Conservation (phyloP, 345 rosid genomes). For the Sisymbrium irio region DNA sequence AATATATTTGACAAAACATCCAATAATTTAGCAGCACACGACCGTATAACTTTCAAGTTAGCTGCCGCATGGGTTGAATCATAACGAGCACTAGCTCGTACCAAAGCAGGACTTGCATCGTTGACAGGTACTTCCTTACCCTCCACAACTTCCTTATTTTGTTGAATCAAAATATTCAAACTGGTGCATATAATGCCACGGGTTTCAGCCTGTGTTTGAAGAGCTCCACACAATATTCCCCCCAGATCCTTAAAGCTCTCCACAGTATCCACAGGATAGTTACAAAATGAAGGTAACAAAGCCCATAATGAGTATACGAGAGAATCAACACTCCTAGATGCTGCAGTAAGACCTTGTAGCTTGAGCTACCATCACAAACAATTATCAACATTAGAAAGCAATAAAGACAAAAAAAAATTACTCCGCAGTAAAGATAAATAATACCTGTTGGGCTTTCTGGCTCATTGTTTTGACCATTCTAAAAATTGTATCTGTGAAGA, state of each 20-base stretch:
- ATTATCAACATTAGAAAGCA: not conserved
- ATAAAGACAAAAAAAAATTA: not conserved
- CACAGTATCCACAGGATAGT: slow-evolving; percentile 74
- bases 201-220: slow-evolving; percentile 55
- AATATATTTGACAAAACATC: slow-evolving; percentile 59
- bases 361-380: slow-evolving; percentile 58
- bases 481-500: slow-evolving; percentile 63
- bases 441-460: slow-evolving; percentile 67
- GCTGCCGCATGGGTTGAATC: slow-evolving; percentile 49
- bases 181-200: slow-evolving; percentile 76
- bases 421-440: not conserved
- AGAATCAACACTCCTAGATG: slow-evolving; percentile 69
- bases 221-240: slow-evolving; percentile 46
- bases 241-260: slow-evolving; percentile 67
- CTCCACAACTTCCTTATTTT: slow-evolving; percentile 59
- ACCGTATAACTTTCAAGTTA: slow-evolving; percentile 58
- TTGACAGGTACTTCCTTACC: slow-evolving; percentile 36
- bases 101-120: slow-evolving; percentile 47
- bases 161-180: slow-evolving; percentile 65
- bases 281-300: slow-evolving; percentile 89
- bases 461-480: slow-evolving; percentile 46
- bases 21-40: slow-evolving; percentile 61
- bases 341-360: slow-evolving; percentile 55
- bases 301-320: slow-evolving; percentile 84
- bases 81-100: slow-evolving; percentile 53